phyloP scores from a whole-genome alignment of 1,284 basidiomycete genomes.

The Earliella scabrosa region DNA sequence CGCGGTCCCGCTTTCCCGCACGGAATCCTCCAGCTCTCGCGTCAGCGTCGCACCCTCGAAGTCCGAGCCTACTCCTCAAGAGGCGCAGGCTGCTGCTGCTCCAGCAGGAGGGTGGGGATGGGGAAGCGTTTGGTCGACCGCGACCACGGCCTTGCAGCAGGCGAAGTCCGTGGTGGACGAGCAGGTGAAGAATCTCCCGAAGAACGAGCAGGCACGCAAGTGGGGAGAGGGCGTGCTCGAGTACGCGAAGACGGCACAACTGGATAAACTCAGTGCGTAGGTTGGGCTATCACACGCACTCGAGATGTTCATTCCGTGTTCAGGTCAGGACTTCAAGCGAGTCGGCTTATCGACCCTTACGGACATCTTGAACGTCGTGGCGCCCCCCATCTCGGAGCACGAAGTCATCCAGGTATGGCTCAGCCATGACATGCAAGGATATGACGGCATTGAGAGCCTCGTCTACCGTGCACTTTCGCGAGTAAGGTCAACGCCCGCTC shows the following conservation, averaged over 20 bases:
- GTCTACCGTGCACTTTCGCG: conserved; percentile 86
- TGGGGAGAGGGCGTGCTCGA: conserved; percentile 62
- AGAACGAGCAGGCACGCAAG: conserved; percentile 81
- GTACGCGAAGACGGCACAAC: conserved; percentile 54
- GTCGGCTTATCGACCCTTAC: conserved; percentile 87
- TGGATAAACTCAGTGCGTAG: conserved; percentile 81
- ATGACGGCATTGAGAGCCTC: conserved; percentile 95
- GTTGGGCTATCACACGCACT: neutral
- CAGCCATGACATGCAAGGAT: conserved; percentile 95
- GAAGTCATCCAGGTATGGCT: conserved; percentile 97
- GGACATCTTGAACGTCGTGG: conserved; percentile 94
- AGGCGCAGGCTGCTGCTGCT: conserved; percentile 27
- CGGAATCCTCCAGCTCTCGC: conserved; percentile 34
- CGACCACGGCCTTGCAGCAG: conserved; percentile 86
- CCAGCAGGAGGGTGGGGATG: conserved; percentile 65
- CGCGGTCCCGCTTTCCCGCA: conserved; percentile 40
- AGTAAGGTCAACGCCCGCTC: conserved; percentile 47
- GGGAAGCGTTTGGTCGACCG: conserved; percentile 87
- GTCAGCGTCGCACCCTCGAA: conserved; percentile 32
- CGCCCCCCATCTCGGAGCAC: conserved; percentile 97
- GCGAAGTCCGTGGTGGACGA: conserved; percentile 90
- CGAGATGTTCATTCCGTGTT: neutral
- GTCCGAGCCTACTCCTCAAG: conserved; percentile 24
- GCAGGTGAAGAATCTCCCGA: conserved; percentile 82
- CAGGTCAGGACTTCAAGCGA: conserved; percentile 86